phyloP scores from a whole-genome alignment of 2,329 filamentous ascomycete species.

The Phaeosphaeriaceae sp. region DNA sequence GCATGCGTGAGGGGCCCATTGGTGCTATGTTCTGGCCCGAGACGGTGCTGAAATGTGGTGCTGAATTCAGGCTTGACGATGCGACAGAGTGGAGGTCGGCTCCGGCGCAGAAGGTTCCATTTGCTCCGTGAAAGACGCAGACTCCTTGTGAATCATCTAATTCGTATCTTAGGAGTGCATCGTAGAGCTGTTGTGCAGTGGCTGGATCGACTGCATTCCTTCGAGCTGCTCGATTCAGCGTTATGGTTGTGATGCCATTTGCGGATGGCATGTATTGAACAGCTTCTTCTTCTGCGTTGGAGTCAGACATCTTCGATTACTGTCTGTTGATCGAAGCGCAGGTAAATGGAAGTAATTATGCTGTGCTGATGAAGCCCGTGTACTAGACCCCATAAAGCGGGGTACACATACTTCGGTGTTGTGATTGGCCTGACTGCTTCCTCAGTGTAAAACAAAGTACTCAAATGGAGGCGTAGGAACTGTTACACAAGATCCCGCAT shows the following conservation, averaged over 20 bases:
- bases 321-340: background rate
- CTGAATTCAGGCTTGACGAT: background rate
- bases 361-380: background rate
- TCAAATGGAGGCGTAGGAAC: no score
- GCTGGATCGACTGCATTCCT: conserved; percentile 62
- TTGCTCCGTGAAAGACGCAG: conserved; percentile 59
- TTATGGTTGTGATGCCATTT: conserved; percentile 61
- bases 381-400: background rate
- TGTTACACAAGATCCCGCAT: no score
- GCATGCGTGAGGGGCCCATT: conserved; percentile 62
- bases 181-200: conserved; percentile 58
- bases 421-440: background rate
- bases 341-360: background rate
- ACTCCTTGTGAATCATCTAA: conserved; percentile 60
- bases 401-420: background rate
- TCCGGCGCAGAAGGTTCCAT: conserved; percentile 62
- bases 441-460: background rate
- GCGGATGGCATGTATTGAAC: background rate
- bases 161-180: conserved; percentile 60
- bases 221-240: conserved; percentile 60
- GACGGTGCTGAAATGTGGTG: conserved; percentile 40
- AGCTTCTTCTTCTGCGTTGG: background rate
- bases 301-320: background rate
- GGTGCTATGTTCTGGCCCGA: conserved; percentile 53
- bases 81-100: conserved; percentile 61